phyloP scores from a whole-genome alignment of 225 moss, liverwort and hornwort species.

The Pseudoscleropodium purum region DNA sequence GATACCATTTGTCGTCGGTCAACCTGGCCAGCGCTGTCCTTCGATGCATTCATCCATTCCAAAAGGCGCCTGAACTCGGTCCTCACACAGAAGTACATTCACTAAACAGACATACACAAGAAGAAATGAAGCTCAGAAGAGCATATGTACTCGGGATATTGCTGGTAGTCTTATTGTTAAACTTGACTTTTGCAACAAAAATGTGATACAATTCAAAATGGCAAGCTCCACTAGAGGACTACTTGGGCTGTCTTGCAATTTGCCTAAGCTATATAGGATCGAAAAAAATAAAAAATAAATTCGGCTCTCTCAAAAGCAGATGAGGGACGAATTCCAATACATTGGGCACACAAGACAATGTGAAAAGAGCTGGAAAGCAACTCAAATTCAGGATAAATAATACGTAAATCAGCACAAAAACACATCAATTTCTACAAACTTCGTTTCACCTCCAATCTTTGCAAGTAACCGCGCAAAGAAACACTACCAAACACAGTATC shows the following conservation, averaged over 20 bases:
- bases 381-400: neutral
- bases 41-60: neutral
- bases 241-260: neutral
- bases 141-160: neutral
- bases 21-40: neutral
- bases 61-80: neutral
- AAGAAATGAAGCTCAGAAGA: neutral
- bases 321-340: neutral
- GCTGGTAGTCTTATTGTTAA: neutral
- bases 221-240: neutral
- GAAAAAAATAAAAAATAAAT: neutral
- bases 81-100: neutral
- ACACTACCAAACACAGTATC: neutral
- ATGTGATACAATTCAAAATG: neutral
- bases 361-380: neutral
- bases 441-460: neutral
- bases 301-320: neutral
- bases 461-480: neutral
- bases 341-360: neutral
- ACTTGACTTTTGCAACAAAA: neutral
- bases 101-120: neutral
- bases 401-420: neutral
- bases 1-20: neutral
- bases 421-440: neutral
- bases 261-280: neutral